These are phyloP conservation scores for Ustilago xerochloae DNA, from an alignment of 1,284 basidiomycete genomes.

Conservation along the genomic window DNA sequence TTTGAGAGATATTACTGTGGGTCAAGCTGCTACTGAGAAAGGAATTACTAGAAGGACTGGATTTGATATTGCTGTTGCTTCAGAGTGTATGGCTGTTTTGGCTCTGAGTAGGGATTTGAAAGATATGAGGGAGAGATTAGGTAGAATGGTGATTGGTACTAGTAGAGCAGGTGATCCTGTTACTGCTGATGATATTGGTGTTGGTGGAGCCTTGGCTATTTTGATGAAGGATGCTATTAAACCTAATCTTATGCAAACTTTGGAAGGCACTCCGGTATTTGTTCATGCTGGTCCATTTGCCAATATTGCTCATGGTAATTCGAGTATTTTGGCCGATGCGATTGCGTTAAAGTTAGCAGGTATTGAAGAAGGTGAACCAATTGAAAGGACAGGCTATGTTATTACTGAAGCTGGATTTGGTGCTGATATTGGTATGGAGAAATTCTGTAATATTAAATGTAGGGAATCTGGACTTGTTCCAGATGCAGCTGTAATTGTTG, in stretches of 20 bases:
- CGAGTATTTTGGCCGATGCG: conserved; percentile 94
- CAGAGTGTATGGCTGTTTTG: conserved; percentile 97
- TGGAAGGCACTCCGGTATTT: conserved; percentile 98
- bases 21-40: conserved; percentile 88
- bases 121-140: conserved; percentile 91
- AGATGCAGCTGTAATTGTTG: conserved; percentile 94
- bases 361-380: conserved; percentile 87
- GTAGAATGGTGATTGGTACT: conserved; percentile 96
- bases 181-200: conserved; percentile 96
- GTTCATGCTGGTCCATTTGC: conserved; percentile 99
- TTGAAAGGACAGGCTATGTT: conserved; percentile 88
- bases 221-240: conserved; percentile 99
- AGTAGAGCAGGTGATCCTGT: conserved; percentile 89
- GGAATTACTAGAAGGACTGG: conserved; percentile 88
- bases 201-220: conserved; percentile 93
- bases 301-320: conserved; percentile 99
- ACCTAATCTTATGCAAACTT: conserved; percentile 98
- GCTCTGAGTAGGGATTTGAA: conserved; percentile 86
- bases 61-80: conserved; percentile 96
- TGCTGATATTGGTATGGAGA: conserved; percentile 86
- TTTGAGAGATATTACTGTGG: conserved; percentile 92
- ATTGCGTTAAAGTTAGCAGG: conserved; percentile 97
- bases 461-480: conserved; percentile 90
- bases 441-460: conserved; percentile 99
- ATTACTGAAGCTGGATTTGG: conserved; percentile 99